Base-by-base conservation (phyloP, 169 alveolate genomes). In the Plasmodium ovale region DNA sequence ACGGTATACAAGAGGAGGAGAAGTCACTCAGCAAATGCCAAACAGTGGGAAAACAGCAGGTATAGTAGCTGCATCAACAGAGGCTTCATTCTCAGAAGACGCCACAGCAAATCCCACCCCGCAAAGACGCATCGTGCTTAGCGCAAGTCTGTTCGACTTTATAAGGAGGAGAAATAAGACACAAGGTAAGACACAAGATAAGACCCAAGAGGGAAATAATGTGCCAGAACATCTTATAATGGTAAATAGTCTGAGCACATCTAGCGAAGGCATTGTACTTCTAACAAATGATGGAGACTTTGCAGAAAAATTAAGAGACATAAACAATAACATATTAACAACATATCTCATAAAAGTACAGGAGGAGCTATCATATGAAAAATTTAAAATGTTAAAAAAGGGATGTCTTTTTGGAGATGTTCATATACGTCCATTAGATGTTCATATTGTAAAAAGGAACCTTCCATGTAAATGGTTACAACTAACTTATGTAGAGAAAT, bases 271-370 rank as follows among this genome's bases (percentile, higher is more conserved):
- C 29, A 12, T 79, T 2, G 58, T 79, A 39, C 29, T 79, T 33
- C 27, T 79, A 35, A 79, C 89, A 19, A 79, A 79, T 64, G 89
- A 79, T 64, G 89, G 89, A 12, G 89, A 79, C 39, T 65, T 79
- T 68, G 89, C 89, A 79, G 51, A 39, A 1, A 79, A 58, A 35
- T 79, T 79, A 65, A 79, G 49, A 79, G 60, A 65, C 29, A n/a
- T 39, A 64, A n/a, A 79, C 6, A 79, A 79, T 35, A 79, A 79
- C 23, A 79, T 79, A 27, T 29, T 79, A 47, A 79, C 89, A 9
- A 64, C 89, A 14, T 79, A 79, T n/a, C 19, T 79, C 12, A 56
- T 79, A 79, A 79, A 79, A 64, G 70, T 51, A 27, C 73, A 79
- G 51, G 89, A 65, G 7, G 62, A 79, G 51, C 47, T 79, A 14